Conservation (phyloP, 345 rosid genomes). For the Salix arbutifolia region DNA sequence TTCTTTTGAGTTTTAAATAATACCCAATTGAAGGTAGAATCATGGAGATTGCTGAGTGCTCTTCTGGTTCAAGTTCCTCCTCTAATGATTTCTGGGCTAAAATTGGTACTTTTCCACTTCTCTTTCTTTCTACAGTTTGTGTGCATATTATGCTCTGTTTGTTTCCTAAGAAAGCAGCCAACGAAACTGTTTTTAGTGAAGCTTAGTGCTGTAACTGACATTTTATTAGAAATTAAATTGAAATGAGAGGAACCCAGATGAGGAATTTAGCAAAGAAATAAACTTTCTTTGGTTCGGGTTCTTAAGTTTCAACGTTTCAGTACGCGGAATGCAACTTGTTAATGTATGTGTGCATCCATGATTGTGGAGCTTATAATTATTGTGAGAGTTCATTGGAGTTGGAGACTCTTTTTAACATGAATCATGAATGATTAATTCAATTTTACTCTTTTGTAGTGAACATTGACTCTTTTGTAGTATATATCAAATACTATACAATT, state of each 20-base stretch:
- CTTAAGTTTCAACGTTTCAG: not conserved
- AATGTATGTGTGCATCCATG: not conserved
- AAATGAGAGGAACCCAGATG: not conserved
- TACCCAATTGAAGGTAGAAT: not conserved
- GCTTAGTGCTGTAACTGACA: not conserved
- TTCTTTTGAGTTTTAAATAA: not conserved
- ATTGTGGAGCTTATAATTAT: not conserved
- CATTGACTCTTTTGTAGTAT: too few relatives aligned
- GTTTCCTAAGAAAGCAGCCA: not conserved
- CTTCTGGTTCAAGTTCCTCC: too few relatives aligned
- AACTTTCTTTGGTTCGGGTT: not conserved
- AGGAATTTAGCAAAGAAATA: not conserved
- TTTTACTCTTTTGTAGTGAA: not conserved
- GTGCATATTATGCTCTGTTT: not conserved
- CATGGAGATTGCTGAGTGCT: too few relatives aligned
- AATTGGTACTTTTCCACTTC: slow-evolving; percentile 19
- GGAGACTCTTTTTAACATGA: not conserved
- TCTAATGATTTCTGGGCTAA: too few relatives aligned
- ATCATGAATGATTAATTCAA: not conserved
- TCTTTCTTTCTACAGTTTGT: not conserved
- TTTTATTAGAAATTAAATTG: not conserved
- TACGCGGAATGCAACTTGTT: not conserved
- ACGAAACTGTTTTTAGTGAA: not conserved
- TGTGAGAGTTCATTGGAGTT: not conserved
- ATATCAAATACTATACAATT: too few relatives aligned